Evolutionary conservation across 2,329 filamentous ascomycete genomes (phyloP).

Genomic region (Sphaerulina vaccinii): DNA sequence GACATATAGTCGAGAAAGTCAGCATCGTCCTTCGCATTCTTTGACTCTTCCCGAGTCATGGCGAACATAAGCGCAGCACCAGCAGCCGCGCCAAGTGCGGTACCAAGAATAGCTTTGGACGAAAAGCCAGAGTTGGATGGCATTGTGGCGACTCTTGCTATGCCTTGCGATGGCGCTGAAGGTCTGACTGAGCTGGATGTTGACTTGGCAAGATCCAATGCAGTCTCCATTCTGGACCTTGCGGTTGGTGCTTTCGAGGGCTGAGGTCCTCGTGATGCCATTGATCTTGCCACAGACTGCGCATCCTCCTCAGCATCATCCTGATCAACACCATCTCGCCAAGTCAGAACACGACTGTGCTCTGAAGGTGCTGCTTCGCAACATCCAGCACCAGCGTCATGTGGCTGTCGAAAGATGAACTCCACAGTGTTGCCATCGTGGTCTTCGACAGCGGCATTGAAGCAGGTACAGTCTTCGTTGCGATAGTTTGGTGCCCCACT

Average conservation of each 20-base stretch:
- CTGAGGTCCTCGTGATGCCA: constrained; percentile 12
- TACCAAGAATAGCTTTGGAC: constrained; percentile 55
- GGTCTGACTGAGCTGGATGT: constrained; percentile 27
- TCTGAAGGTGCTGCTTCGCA: constrained; percentile 41
- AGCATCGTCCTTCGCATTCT: constrained; percentile 46
- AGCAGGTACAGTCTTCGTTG: constrained; percentile 55
- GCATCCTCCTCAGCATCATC: constrained; percentile 26
- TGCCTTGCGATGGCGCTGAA: constrained; percentile 20
- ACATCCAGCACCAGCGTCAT: constrained; percentile 37
- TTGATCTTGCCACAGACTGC: constrained; percentile 23
- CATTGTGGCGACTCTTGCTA: constrained; percentile 22
- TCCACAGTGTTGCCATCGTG: constrained; percentile 83
- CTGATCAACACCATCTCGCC: constrained; percentile 43
- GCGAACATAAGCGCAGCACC: constrained; percentile 75
- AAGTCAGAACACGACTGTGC: constrained; percentile 46
- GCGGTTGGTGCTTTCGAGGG: constrained; percentile 25
- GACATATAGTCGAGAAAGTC: constrained; percentile 31
- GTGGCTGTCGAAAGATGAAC: constrained; percentile 59
- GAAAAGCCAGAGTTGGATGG: constrained; percentile 24
- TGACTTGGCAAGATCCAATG: constrained; percentile 28
- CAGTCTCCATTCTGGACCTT: constrained; percentile 29
- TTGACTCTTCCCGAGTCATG: constrained; percentile 61
- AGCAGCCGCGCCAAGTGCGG: constrained; percentile 74
- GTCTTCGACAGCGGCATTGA: constrained; percentile 67
- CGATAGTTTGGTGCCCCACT: constrained; percentile 57